These are phyloP conservation scores for Cercospora citrullina DNA, from an alignment of 2,329 filamentous ascomycete species.

Conservation along the genomic window DNA sequence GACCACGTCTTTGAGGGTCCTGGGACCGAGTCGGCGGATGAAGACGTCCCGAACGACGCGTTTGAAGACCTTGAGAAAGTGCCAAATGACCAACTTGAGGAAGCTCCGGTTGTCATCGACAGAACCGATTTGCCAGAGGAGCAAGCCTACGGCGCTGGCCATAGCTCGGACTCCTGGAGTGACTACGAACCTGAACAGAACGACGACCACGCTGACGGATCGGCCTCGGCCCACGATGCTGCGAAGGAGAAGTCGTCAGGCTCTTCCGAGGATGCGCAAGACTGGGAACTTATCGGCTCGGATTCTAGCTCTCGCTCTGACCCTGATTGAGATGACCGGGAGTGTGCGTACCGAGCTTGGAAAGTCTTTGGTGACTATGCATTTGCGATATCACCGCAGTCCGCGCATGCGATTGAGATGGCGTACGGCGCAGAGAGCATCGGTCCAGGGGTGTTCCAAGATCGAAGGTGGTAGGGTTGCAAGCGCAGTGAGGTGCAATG, in stretches of 20 bases:
- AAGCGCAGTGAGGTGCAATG: background rate
- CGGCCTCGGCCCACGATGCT: background rate
- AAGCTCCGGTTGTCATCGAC: background rate
- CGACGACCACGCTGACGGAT: background rate
- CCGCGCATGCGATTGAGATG: background rate
- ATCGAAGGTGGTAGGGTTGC: background rate
- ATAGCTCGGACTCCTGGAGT: slow-evolving; percentile 11
- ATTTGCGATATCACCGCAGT: background rate
- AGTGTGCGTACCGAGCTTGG: background rate
- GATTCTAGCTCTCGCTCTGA: background rate
- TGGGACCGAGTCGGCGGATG: background rate
- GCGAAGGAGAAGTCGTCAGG: background rate
- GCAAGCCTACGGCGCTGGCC: background rate
- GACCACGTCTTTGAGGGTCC: background rate
- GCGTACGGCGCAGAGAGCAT: background rate
- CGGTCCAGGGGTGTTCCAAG: background rate
- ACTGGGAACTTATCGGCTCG: background rate
- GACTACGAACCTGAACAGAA: background rate
- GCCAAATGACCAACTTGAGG: background rate
- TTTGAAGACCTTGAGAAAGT: background rate
- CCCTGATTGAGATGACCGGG: background rate
- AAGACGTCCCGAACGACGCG: background rate
- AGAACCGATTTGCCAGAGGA: background rate
- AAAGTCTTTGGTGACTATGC: background rate
- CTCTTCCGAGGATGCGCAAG: background rate